phyloP scores from a whole-genome alignment of 2,329 filamentous ascomycete genomes.

The Ophiostoma fasciatum region DNA sequence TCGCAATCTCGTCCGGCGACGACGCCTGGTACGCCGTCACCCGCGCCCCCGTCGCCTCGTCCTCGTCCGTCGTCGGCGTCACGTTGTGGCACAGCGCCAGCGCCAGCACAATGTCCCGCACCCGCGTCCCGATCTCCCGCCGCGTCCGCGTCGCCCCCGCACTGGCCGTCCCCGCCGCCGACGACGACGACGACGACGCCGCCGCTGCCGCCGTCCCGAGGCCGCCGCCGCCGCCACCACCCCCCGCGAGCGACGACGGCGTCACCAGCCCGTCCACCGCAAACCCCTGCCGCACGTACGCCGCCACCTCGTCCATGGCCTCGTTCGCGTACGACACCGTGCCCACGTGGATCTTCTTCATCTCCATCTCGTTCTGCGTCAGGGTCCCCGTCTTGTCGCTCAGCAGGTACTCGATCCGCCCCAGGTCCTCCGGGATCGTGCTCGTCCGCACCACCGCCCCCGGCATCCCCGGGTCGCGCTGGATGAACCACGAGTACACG shows the following conservation, averaged over 20 bases:
- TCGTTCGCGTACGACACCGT: constrained; percentile 98
- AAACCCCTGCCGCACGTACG: constrained; percentile 78
- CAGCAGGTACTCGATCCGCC: constrained; percentile 86
- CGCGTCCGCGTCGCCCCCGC: constrained; percentile 69
- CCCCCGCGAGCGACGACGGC: constrained; percentile 49
- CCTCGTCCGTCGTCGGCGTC: constrained; percentile 73
- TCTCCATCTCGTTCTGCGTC: constrained; percentile 96
- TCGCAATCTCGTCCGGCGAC: constrained; percentile 95
- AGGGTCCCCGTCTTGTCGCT: constrained; percentile 98
- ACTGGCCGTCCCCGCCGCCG: no score
- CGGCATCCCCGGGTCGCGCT: constrained; percentile 76
- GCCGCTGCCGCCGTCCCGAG: background rate
- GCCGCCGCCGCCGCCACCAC: constrained; percentile 13
- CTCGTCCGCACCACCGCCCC: constrained; percentile 90
- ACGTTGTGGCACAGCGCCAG: constrained; percentile 94
- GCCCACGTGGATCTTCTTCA: constrained; percentile 97
- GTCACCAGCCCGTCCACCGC: constrained; percentile 48
- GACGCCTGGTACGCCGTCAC: constrained; percentile 89
- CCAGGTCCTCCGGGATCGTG: constrained; percentile 92
- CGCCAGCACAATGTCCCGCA: constrained; percentile 83
- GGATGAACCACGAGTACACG: constrained; percentile 91
- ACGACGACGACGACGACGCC: constrained; percentile 25
- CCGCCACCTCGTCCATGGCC: constrained; percentile 90
- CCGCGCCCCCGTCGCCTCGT: constrained; percentile 49
- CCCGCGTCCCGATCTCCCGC: constrained; percentile 83